Conservation (phyloP, 1,139 yeast species). For the Pichia cactophila region DNA sequence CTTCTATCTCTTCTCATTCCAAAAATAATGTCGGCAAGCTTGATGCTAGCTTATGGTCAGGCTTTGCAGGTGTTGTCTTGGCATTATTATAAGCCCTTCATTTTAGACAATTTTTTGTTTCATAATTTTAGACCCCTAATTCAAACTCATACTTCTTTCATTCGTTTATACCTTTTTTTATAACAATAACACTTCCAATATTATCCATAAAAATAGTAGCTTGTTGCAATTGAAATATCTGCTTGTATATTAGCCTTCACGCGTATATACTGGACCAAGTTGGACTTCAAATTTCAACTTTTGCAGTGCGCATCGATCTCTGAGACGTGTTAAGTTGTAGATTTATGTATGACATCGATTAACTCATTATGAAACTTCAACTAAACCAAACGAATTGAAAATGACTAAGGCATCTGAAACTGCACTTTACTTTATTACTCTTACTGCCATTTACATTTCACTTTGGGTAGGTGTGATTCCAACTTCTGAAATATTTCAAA, state of each 20-base stretch:
- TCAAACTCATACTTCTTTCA: neutral
- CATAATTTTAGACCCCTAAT: no score
- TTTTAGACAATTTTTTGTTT: no score
- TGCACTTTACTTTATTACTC: slow-evolving; percentile 38
- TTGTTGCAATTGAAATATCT: neutral
- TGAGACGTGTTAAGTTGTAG: no score
- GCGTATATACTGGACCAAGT: no score
- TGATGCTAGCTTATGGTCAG: slow-evolving; percentile 4
- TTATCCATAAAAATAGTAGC: neutral
- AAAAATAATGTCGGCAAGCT: slow-evolving; percentile 14
- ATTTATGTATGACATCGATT: no score
- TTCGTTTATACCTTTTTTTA: neutral
- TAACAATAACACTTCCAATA: neutral
- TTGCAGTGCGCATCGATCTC: no score
- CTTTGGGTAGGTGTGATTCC: slow-evolving; percentile 51
- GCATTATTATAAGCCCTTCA: slow-evolving; percentile 8
- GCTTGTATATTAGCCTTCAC: neutral
- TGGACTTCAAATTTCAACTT: no score
- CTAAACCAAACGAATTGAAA: neutral
- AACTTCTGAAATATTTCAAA: slow-evolving; percentile 39
- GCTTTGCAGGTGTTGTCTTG: slow-evolving; percentile 9
- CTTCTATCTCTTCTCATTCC: slow-evolving; percentile 18
- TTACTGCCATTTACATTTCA: slow-evolving; percentile 48
- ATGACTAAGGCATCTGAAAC: slow-evolving; percentile 74
- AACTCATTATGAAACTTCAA: no score